Base-by-base conservation (phyloP, 1,139 yeast species). In the Scheffersomyces segobiensis region DNA sequence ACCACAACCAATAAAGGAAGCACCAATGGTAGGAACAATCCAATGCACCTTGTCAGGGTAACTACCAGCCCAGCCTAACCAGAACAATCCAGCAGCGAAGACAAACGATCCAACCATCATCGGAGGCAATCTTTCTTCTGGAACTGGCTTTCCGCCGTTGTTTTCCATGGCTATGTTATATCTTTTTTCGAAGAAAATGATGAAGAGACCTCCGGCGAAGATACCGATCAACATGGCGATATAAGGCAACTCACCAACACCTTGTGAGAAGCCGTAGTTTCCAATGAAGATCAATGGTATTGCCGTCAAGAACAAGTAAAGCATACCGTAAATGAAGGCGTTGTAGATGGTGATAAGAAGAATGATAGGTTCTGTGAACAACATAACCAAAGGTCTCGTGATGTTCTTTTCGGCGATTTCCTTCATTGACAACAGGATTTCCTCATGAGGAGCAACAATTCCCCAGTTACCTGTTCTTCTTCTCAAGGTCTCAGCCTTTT, bases 11-110 rank as follows among this genome's bases (percentile, higher is more conserved):
- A 88, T 82, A 64, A 88, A 84, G 0, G 84, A 68, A 53, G 93
- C 93, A 42, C 93, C 89, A 50, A 87, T 73, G 0, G 93, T 85
- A 48, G 97, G 97, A n/a, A 86, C 95, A 64, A 89, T 87, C 95
- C 96, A 92, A 71, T 88, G 96, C 48, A 90, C 85, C 48, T 74
- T 72, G 21, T 87, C 74, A 50, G 82, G 87, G 72, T 85, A 92
- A 65, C 85, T 82, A 67, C 97, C 97, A 2, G 92, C 78, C 97
- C 97, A 91, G 56, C 91, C 86, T 68, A 91, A 80, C 96, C 96
- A 91, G 66, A 92, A 81, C 60, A 92, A 78, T 55, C 97, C 97
- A 62, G 85, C 78, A 47, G 96, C 88, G 78, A 91, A 91, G 17
- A 82, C 71, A 59, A 89, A 63, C 46, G 87, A 86, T 42, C 96